phyloP scores from a whole-genome alignment of 345 rosid species.

The Salix purpurea region DNA sequence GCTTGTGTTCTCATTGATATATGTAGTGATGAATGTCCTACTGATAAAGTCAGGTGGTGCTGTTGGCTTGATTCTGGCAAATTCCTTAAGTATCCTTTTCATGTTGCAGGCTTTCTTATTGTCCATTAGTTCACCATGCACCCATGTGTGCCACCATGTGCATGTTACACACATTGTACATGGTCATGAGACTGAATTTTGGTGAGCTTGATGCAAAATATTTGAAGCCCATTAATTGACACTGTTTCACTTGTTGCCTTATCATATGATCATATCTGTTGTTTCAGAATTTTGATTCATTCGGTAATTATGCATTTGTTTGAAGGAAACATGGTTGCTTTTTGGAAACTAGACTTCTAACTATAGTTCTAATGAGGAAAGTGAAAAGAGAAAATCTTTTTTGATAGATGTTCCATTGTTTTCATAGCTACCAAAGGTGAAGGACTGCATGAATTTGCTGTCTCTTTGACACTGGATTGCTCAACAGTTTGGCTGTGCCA shows the following conservation, averaged over 20 bases:
- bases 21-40: conserved; percentile 53
- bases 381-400: neutral
- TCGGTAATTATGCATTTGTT: neutral
- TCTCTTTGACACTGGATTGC: neutral
- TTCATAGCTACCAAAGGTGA: conserved; percentile 1
- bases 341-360: neutral
- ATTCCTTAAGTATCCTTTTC: conserved; percentile 77
- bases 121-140: neutral
- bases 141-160: neutral
- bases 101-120: neutral
- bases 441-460: neutral
- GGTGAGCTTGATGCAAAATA: neutral
- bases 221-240: neutral
- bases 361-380: neutral
- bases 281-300: neutral
- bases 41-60: conserved; percentile 76
- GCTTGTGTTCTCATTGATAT: conserved; percentile 67
- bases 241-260: neutral
- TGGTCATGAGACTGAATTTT: neutral
- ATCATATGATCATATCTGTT: neutral
- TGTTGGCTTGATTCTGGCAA: conserved; percentile 83
- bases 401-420: neutral
- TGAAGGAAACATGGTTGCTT: neutral
- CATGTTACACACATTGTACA: neutral
- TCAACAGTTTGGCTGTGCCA: neutral